Evolutionary conservation across 1,284 basidiomycete species (phyloP).

Genomic region (Ustilago tritici): DNA sequence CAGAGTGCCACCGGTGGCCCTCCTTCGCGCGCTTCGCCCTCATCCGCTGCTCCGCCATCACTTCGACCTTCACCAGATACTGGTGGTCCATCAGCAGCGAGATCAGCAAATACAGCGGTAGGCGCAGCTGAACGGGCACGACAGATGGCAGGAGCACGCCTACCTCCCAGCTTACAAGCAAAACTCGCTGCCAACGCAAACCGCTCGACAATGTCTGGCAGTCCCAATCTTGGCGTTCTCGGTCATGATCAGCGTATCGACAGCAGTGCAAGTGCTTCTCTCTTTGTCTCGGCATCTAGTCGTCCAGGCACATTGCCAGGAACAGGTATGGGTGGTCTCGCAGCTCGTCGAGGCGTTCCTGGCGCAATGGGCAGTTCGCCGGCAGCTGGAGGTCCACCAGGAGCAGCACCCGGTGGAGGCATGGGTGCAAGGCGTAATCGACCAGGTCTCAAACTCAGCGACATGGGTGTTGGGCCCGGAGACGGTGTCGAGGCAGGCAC

Average conservation of each 20-base stretch:
- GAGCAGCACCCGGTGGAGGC: constrained; percentile 30
- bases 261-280: constrained; percentile 51
- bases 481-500: constrained; percentile 17
- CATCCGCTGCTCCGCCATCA: constrained; percentile 11
- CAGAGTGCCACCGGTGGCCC: constrained; percentile 46
- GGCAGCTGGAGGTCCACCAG: constrained; percentile 63
- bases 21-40: constrained; percentile 20
- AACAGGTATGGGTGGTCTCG: constrained; percentile 48
- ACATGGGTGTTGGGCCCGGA: constrained; percentile 47
- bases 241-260: constrained; percentile 59
- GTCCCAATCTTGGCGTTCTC: constrained; percentile 34
- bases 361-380: constrained; percentile 72
- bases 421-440: constrained; percentile 42
- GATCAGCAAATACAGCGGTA: constrained; percentile 34
- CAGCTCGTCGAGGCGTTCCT: constrained; percentile 63
- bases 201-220: constrained; percentile 32
- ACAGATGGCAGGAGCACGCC: constrained; percentile 59
- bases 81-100: constrained; percentile 23
- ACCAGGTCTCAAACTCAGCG: constrained; percentile 60
- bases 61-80: constrained; percentile 21
- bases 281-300: constrained; percentile 43
- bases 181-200: constrained; percentile 81
- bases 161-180: constrained; percentile 86
- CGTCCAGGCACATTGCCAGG: constrained; percentile 33
- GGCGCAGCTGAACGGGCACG: constrained; percentile 58